These are phyloP conservation scores for Serpula lacrymans DNA, from an alignment of 768 basidiomycete genomes.

Conservation along the genomic window DNA sequence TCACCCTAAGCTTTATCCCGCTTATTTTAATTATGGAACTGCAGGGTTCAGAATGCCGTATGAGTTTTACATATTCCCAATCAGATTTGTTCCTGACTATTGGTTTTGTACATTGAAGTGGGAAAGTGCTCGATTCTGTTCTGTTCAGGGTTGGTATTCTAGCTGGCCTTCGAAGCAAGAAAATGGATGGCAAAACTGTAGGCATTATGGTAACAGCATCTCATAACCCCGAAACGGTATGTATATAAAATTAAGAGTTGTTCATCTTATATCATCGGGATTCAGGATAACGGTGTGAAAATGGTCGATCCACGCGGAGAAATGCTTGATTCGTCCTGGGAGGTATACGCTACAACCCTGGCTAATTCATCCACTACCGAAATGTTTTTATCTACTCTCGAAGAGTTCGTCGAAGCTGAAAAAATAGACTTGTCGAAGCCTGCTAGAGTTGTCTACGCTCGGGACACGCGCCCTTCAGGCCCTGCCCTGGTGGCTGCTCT, in stretches of 20 bases:
- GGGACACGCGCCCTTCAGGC: conserved; percentile 92
- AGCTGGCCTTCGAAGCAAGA: conserved; percentile 88
- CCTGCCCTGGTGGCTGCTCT: conserved; percentile 70
- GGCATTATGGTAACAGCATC: conserved; percentile 99
- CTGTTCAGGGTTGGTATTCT: conserved; percentile 91
- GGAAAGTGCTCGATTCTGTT: conserved; percentile 76
- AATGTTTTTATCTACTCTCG: conserved; percentile 66
- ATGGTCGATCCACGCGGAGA: conserved; percentile 96
- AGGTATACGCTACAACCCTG: conserved; percentile 77
- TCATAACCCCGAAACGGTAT: conserved; percentile 96
- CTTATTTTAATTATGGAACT: conserved; percentile 86
- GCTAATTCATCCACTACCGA: conserved; percentile 79
- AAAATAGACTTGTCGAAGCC: conserved; percentile 81
- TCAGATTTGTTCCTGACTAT: conserved; percentile 6
- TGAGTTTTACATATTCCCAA: conserved; percentile 26
- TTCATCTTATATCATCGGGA: conserved; percentile 2
- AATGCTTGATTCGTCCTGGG: conserved; percentile 96
- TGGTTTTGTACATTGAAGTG: conserved; percentile 39
- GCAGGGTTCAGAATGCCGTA: conserved; percentile 93
- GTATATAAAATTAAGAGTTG: conserved; percentile 22
- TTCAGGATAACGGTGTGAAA: conserved; percentile 97
- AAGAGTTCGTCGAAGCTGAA: conserved; percentile 53
- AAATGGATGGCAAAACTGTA: conserved; percentile 85
- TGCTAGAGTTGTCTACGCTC: conserved; percentile 81
- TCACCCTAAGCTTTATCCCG: conserved; percentile 69